These are phyloP conservation scores for Penicillium canescens DNA, from an alignment of 495 filamentous ascomycete genomes.

Conservation along the genomic window DNA sequence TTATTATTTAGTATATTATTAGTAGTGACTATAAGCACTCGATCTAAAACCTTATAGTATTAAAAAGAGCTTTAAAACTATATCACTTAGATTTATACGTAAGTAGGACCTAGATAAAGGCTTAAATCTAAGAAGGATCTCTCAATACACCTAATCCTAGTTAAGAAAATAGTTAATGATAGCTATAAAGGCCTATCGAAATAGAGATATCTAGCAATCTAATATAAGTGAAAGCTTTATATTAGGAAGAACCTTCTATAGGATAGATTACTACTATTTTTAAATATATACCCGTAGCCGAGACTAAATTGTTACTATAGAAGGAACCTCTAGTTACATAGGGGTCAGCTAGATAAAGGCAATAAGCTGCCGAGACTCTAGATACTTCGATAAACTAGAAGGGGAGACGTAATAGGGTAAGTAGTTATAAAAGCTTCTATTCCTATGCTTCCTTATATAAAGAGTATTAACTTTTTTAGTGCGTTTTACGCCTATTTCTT, in stretches of 20 bases:
- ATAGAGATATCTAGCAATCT: not conserved
- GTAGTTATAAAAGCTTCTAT: not conserved
- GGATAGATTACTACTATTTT: not conserved
- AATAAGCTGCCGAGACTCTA: not conserved
- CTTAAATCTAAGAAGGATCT: constrained; percentile 1
- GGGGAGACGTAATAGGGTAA: not conserved
- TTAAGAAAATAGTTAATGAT: not conserved
- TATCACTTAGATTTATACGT: not conserved
- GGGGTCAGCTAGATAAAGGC: not conserved
- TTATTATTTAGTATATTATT: constrained; percentile 5
- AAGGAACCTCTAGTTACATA: not conserved
- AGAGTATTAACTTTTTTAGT: not conserved
- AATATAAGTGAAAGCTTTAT: not conserved
- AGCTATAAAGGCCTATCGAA: not conserved
- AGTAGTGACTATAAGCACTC: not conserved
- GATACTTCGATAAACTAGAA: not conserved
- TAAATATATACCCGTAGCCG: not conserved
- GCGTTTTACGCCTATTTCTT: not conserved
- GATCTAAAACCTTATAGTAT: not conserved
- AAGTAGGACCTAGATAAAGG: not conserved
- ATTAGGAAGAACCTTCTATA: not conserved
- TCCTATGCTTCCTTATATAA: not conserved
- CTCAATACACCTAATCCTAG: not conserved
- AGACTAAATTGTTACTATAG: not conserved
- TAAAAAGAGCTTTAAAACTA: no score